phyloP scores from a whole-genome alignment of 2,329 filamentous ascomycete species.

The Zymoseptoria ardabiliae region DNA sequence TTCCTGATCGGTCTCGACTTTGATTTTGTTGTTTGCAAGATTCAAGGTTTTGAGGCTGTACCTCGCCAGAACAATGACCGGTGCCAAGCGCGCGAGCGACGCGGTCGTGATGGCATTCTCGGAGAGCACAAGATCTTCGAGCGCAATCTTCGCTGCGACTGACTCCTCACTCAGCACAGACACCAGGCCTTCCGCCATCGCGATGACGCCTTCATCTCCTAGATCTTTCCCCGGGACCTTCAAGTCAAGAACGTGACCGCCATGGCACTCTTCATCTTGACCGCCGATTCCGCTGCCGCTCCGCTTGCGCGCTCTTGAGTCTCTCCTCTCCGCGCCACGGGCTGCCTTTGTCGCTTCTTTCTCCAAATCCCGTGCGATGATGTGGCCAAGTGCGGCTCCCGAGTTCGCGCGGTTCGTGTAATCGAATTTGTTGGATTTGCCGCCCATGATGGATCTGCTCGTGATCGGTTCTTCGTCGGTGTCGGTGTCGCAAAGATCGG shows the following conservation, averaged over 20 bases:
- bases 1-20: slow-evolving; percentile 31
- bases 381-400: slow-evolving; percentile 40
- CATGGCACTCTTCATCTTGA: slow-evolving; percentile 7
- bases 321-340: slow-evolving; percentile 22
- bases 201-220: slow-evolving; percentile 39
- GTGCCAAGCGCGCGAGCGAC: slow-evolving; percentile 36
- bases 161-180: slow-evolving; percentile 32
- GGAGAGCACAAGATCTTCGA: slow-evolving; percentile 42
- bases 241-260: slow-evolving; percentile 33
- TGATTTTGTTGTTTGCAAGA: slow-evolving; percentile 41
- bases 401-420: slow-evolving; percentile 39
- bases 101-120: slow-evolving; percentile 38
- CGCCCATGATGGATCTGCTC: slow-evolving; percentile 13
- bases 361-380: slow-evolving; percentile 39
- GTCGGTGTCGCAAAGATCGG: neutral
- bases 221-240: slow-evolving; percentile 40
- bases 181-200: slow-evolving; percentile 38
- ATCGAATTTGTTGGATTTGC: slow-evolving; percentile 33
- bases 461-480: neutral
- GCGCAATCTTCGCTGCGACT: slow-evolving; percentile 23
- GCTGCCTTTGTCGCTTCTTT: slow-evolving; percentile 29
- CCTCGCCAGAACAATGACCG: slow-evolving; percentile 35
- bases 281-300: slow-evolving; percentile 19
- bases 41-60: slow-evolving; percentile 42
- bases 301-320: slow-evolving; percentile 22